Evolutionary conservation across 1,284 basidiomycete genomes (phyloP), one percentile per base, ranked within the genome.

Genomic region (Cryptococcus sp.): DNA sequence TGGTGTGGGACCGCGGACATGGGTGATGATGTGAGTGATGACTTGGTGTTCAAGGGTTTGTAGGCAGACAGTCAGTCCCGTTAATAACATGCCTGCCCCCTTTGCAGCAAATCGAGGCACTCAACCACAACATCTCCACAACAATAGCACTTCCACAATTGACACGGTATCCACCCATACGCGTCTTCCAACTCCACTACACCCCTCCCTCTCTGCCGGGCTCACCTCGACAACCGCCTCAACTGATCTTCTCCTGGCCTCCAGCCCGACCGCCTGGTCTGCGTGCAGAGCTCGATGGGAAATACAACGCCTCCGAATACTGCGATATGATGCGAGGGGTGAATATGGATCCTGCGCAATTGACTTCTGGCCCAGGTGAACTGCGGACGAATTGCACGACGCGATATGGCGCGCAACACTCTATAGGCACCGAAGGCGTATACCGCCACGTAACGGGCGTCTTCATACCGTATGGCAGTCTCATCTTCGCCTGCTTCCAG

Each of bases 331-430:
- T 90, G 50, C 86, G 87, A 58, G 87, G 88, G 54, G 88, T 94
- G 25, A 84, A 88, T 70, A 86, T 91, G 78, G 80, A 76, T 64
- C 71, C 73, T 72, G 81, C 59, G 78, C 82, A 74, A 81, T 82
- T 68, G 4, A 72, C 68, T 19, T 53, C 71, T 38, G 64, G 73
- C 27, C 68, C 75, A 2, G 86, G 83, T 64, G 87, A 88, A 70
- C 87, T 89, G 45, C 89, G 89, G 78, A 97, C 94, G 49, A 93
- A 88, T 79, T 99, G 94, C 76, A 97, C 93, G 59, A 85, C 91
- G 69, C 84, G 95, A 61, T 96, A 90, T 81, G 88, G 90, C 73
- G 88, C 90, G 47, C 84, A 86, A 67, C 91, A 93, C 81, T 84
- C 86, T 4, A 78, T 83, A 50, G 79, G 78, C 61, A 81, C 84